phyloP scores from a whole-genome alignment of 2,329 filamentous ascomycete genomes.

The Nothophaeocryptopus gaeumannii region DNA sequence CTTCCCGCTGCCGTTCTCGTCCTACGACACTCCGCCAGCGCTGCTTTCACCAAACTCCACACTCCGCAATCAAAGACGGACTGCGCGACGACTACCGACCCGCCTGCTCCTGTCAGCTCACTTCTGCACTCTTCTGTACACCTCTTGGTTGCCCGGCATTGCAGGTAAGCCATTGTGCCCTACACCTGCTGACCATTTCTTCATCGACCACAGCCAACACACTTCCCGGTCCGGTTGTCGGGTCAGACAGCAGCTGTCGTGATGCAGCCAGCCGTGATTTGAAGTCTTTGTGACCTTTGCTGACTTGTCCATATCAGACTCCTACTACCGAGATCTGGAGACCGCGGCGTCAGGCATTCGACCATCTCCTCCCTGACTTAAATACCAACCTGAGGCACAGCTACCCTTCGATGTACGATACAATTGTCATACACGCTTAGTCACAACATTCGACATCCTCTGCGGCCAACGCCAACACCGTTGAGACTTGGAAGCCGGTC shows the following conservation, averaged over 20 bases:
- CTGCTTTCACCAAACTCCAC: conserved; percentile 2
- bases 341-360: conserved; percentile 6
- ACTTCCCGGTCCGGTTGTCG: conserved; percentile 7
- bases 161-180: conserved; percentile 13
- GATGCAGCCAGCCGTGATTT: conserved; percentile 19
- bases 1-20: conserved; percentile 7
- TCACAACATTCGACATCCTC: background rate
- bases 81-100: background rate
- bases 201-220: conserved; percentile 4
- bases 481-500: background rate
- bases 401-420: conserved; percentile 12
- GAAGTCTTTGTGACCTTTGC: conserved; percentile 6
- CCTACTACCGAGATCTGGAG: conserved; percentile 1
- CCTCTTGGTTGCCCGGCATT: background rate
- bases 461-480: background rate
- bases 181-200: background rate
- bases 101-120: background rate
- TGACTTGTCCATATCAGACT: conserved; percentile 6
- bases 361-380: conserved; percentile 12
- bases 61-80: background rate
- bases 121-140: conserved; percentile 4
- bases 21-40: background rate
- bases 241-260: conserved; percentile 22
- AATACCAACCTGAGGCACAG: conserved; percentile 11
- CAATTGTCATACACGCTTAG: conserved; percentile 13